Evolutionary conservation across 2,329 filamentous ascomycete genomes (phyloP).

Genomic region (Annulohypoxylon truncatum): DNA sequence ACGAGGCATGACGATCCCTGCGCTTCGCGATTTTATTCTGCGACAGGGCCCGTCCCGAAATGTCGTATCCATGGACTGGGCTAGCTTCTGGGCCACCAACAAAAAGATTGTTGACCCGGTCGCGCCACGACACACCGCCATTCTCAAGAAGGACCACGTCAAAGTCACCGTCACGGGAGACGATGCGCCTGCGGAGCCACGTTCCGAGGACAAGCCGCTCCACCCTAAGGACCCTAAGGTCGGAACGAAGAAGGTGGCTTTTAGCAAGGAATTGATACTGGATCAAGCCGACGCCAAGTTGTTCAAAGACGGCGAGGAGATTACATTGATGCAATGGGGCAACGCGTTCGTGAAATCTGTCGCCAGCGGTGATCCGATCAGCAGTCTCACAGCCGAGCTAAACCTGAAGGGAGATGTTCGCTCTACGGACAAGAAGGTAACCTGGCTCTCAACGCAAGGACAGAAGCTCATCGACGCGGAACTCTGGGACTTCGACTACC

Average conservation of each 20-base stretch:
- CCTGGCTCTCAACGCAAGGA: slow-evolving; percentile 83
- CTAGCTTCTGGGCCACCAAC: slow-evolving; percentile 77
- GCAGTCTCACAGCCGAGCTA: slow-evolving; percentile 81
- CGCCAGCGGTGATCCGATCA: slow-evolving; percentile 69
- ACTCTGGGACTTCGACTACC: slow-evolving; percentile 93
- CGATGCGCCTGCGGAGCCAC: slow-evolving; percentile 71
- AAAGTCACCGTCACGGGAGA: slow-evolving; percentile 75
- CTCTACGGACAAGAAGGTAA: slow-evolving; percentile 95
- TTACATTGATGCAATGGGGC: slow-evolving; percentile 97
- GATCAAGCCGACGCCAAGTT: slow-evolving; percentile 88
- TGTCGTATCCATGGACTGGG: slow-evolving; percentile 87
- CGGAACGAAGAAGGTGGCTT: slow-evolving; percentile 86
- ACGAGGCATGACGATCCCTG: slow-evolving; percentile 81
- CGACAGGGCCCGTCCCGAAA: slow-evolving; percentile 87
- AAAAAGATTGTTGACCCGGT: slow-evolving; percentile 86
- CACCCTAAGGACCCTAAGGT: slow-evolving; percentile 90
- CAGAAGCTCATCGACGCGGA: slow-evolving; percentile 85
- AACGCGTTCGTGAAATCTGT: slow-evolving; percentile 83
- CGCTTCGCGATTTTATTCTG: slow-evolving; percentile 84
- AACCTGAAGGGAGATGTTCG: slow-evolving; percentile 94
- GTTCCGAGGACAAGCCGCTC: slow-evolving; percentile 81
- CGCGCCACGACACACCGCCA: slow-evolving; percentile 78
- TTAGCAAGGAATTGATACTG: slow-evolving; percentile 78
- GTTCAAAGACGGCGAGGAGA: slow-evolving; percentile 87
- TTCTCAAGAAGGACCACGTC: slow-evolving; percentile 77